These are phyloP conservation scores for Sinapis alba DNA, from an alignment of 441 rosid species.

Conservation along the genomic window DNA sequence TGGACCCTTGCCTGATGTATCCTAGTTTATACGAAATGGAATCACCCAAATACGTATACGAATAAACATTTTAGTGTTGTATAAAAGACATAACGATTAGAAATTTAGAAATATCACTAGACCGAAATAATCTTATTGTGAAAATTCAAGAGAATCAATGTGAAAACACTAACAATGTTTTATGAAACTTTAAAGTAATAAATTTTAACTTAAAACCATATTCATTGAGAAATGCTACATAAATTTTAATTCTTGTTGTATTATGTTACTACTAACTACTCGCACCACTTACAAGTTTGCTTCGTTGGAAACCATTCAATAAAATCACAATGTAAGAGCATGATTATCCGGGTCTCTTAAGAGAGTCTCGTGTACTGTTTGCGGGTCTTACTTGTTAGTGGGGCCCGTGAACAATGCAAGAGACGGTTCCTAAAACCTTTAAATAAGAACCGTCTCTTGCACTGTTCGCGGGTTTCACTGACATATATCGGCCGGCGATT, in stretches of 20 bases:
- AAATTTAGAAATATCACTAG: slow-evolving; percentile 10
- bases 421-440: no score
- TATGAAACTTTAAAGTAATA: background rate
- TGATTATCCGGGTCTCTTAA: no score
- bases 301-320: slow-evolving; percentile 3
- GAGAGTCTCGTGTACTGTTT: no score
- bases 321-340: background rate
- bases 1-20: slow-evolving; percentile 23
- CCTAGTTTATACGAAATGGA: slow-evolving; percentile 18
- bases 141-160: slow-evolving; percentile 1
- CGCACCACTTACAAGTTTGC: background rate
- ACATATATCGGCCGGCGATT: no score
- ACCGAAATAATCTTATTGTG: slow-evolving; percentile 10
- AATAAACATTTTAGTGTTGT: slow-evolving; percentile 12
- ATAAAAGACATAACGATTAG: slow-evolving; percentile 6
- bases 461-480: no score
- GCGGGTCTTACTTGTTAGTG: no score
- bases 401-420: no score
- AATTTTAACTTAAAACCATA: background rate
- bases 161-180: slow-evolving; percentile 1
- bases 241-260: slow-evolving; percentile 5
- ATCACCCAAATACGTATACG: background rate
- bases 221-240: slow-evolving; percentile 3
- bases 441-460: no score
- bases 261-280: background rate